Percentiles rank a stretch among this genome's conserved stretches.
phyloP scores from a whole-genome alignment of 2,329 filamentous ascomycete species.

The Aspergillus costaricaensis region DNA sequence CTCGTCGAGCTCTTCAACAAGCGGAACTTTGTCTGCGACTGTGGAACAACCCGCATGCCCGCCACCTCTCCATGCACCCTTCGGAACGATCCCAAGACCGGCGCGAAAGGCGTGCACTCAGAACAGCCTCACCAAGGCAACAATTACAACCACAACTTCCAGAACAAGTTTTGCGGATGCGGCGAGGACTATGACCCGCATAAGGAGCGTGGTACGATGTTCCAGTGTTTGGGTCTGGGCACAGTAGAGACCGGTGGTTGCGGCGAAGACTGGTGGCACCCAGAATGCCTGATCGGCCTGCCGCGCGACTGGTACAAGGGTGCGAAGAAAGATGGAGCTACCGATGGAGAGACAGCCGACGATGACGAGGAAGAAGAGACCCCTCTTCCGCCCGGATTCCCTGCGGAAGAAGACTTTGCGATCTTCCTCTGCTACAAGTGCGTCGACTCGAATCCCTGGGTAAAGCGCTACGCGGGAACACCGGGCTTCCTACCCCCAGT shows the following conservation, averaged over 20 bases:
- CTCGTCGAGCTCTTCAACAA: constrained; percentile 96
- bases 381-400: constrained; percentile 81
- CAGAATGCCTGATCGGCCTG: constrained; percentile 83
- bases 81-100: constrained; percentile 71
- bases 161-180: constrained; percentile 89
- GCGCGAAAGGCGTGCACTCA: constrained; percentile 75
- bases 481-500: constrained; percentile 77
- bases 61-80: constrained; percentile 72
- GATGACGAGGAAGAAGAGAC: constrained; percentile 55
- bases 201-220: constrained; percentile 95
- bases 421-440: constrained; percentile 94
- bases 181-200: constrained; percentile 83
- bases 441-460: constrained; percentile 83
- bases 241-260: constrained; percentile 80
- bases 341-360: constrained; percentile 20
- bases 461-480: constrained; percentile 81
- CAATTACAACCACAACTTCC: constrained; percentile 94
- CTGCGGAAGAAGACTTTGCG: constrained; percentile 84
- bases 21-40: constrained; percentile 94
- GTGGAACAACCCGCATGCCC: constrained; percentile 80
- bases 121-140: constrained; percentile 71
- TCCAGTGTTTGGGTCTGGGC: constrained; percentile 87
- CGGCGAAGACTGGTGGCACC: constrained; percentile 97
- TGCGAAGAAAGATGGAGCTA: constrained; percentile 18
- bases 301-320: constrained; percentile 64